phyloP scores from a whole-genome alignment of 1,284 basidiomycete species.

The Leccinum insolens region DNA sequence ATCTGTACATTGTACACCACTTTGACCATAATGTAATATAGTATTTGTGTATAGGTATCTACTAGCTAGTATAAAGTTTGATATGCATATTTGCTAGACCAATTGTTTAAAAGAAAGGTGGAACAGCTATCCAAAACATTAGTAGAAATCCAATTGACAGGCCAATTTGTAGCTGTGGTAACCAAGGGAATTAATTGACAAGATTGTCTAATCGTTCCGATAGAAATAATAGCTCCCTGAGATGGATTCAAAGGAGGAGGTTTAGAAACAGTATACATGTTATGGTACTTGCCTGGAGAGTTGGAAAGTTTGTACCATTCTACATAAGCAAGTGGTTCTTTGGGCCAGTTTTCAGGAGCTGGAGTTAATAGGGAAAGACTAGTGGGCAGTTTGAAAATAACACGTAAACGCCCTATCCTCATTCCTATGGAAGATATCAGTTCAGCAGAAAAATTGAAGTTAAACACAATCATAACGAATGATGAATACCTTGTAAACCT shows the following conservation, averaged over 20 bases:
- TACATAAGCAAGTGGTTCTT: background rate
- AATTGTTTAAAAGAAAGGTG: background rate
- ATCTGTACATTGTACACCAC: no score
- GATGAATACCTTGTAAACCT: background rate
- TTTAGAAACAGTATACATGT: background rate
- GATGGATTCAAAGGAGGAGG: background rate
- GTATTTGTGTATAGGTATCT: no score
- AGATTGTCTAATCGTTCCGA: background rate
- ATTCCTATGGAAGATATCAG: background rate
- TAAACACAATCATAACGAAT: no score
- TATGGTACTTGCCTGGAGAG: background rate
- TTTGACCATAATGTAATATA: no score
- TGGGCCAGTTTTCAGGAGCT: background rate
- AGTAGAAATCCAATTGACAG: background rate
- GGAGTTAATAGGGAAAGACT: background rate
- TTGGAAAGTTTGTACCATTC: background rate
- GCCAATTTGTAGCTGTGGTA: background rate
- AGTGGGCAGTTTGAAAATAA: background rate
- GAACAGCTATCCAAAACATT: background rate
- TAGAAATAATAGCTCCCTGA: background rate
- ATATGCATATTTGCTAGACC: background rate
- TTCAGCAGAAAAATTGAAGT: no score
- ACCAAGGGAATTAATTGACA: background rate
- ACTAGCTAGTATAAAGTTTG: background rate
- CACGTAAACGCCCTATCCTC: background rate